Base-by-base conservation (phyloP, 2,329 filamentous ascomycete genomes). In the Proliferodiscus dingleyae region DNA sequence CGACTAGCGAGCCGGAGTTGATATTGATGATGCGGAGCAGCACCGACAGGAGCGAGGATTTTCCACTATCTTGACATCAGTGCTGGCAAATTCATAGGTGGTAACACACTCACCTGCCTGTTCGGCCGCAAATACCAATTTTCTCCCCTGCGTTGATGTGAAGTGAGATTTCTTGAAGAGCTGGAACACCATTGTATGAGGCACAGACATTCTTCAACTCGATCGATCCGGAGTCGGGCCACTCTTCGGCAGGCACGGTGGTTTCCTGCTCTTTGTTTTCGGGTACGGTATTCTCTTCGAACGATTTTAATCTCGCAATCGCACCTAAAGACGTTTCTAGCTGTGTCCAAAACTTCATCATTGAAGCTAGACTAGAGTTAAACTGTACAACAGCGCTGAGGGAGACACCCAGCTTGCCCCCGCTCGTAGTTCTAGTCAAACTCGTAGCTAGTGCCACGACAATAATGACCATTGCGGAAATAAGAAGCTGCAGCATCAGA, bases 21-120 rank as follows among this genome's bases (percentile, higher is more conserved):
- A 90, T 88, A 66, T 96, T 90, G 3, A 96, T 72, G 1, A 89
- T 87, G 43, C 32, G 16, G 7, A 41, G 37, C 15, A 46, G 29
- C 3, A 39, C 33, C 5, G 24, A 28, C 21, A 46, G 37, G 15
- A 48, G 44, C 1, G 36, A 78, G 67, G 4, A 78, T 48, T 71
- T 71, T 1, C 70, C 47, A 23, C 66, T 49, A 24, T 26, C n/a
- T 29, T n/a, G 2, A 18, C 22, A 19, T 49, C 15, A 48, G 41
- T 73, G 67, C 56, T 81, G 78, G 2, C 78, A 68, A 28, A 71
- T 68, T 44, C 69, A 72, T 8, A 80, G 64, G 1, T 78, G 65
- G 51, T 80, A 81, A 42, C 73, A 62, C 61, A 33, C 49, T 39
- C 38, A 49, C 55, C 50, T 53, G 68, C 39, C 56, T 10, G 51